Evolutionary conservation across 345 rosid genomes (phyloP), one percentile per base, ranked within the genome.

Genomic region (Clarkia xantiana): DNA sequence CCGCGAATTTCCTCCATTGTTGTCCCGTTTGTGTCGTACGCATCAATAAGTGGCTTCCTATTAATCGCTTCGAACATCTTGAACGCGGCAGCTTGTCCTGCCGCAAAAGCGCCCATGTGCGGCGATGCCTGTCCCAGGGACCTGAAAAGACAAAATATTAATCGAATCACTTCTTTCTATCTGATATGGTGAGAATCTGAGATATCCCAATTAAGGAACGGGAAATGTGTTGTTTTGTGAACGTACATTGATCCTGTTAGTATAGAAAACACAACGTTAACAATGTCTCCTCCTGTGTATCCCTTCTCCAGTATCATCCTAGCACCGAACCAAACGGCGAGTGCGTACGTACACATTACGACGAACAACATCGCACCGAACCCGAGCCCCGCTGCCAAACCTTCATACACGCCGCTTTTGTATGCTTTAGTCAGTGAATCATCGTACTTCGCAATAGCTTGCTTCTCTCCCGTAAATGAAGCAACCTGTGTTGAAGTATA

Each of bases 271-370:
- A 77, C 62, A 29, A 77, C 75, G 56, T 54, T 77, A 4, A 68
- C 9, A 41, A 71, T 68, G 1, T 54, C 61, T 14, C 79, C 82
- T 11, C 77, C 83, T 0, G 56, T 25, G 50, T 71, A 77, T 45
- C 77, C 77, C 46, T 66, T 69, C 4, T 74, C 67, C 47, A 71
- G 56, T 36, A 77, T 62, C 77, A 74, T 47, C 70, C 60, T 74
- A 41, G 66, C 83, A 2, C 83, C 79, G 42, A 52, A 77, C 83
- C 83, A 77, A 16, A 77, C 48, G 10, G 77, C 67, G 51, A 77
- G 42, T 1, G 59, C 46, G 34, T 73, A 77, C 29, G 53, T 71
- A 51, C 59, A 14, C 44, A 70, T 67, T 1, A 56, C 1, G 6
- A 65, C 14, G 14, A 51, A 15, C 49, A 46, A 53, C 10, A 63